Evolutionary conservation across 169 alveolate genomes (phyloP), one percentile per base, ranked within the genome.

Genomic region (Eimeria necatrix): DNA sequence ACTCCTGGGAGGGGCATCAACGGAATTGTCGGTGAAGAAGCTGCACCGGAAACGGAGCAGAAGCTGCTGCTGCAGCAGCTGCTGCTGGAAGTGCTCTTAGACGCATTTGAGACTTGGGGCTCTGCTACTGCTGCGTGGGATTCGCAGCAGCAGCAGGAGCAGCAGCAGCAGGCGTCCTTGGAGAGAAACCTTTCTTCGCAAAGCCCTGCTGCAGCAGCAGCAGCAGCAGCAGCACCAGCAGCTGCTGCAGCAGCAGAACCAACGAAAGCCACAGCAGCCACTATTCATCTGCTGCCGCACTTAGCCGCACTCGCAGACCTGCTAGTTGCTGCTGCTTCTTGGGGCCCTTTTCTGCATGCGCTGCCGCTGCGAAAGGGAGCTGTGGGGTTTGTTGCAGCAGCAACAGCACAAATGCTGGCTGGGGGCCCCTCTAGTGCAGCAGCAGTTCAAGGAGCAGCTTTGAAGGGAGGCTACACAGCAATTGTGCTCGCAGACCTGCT

Each of bases 61-160:
- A n/a, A 41, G 59, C 68, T 48, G 68, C 70, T 12, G 89, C 71
- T 49, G 49, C 48, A 53, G 71, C 70, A 80, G 68, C 89, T 51
- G 8, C 89, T 80, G 41, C 68, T 80, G 51, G 70, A 80, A 9
- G 22, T 80, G 51, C 52, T 80, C 49, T 10, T 80, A 70, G 89
- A 80, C 2, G 89, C 73, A 41, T 48, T 80, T 22, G 41, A 52
- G 12, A 64, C 51, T 41, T 80, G 68, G 89, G 71, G 68, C 52
- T 22, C 52, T n/a, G 46, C 71, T 8, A 8, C 16, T 0, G 0
- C 70, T 2, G 81, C 7, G 4, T 59, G 51, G 61, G 22, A 46
- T 10, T 59, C 18, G 6, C 87, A 78, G 87, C 70, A 78, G 68
- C 59, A 78, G 59, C 64, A 78, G 68, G 22, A 16, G 61, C 22